Base-by-base conservation (phyloP, 352 stramenopile genomes). In the Phytophthora nicotianae region DNA sequence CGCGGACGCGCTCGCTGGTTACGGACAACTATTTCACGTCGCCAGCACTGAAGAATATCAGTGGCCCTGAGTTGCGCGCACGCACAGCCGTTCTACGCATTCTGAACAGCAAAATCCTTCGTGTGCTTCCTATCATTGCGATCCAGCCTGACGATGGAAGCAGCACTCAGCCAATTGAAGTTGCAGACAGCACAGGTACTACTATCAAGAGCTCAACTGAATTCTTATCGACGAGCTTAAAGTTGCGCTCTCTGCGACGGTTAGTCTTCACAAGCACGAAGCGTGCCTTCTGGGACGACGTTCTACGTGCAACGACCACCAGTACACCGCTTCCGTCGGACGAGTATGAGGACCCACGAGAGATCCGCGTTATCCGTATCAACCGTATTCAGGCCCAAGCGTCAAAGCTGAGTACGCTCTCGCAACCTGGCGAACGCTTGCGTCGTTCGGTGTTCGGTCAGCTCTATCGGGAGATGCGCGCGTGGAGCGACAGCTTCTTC, bases 271-370 rank as follows among this genome's bases (percentile, higher is more conserved):
- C 88, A 1, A 96, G 83, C 53, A 97, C 93, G 4, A 99, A 99
- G 59, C 79, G 79, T 21, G 78, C 79, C n/a, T 97, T 98, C 58
- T 98, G 98, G 77, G 86, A 98, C 48, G 86, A 85, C 37, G 86
- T 99, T 5, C 75, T 99, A 32, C 84, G 94, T 38, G 83, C 90
- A 33, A 99, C 97, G 14, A 98, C 97, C 23, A 98, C 96, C 3
- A 97, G 92, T 43, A 99, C 98, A 11, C 89, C 97, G 19, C 79
- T 98, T 5, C 97, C 97, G 43, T 97, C 98, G 38, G 98, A 99
- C 64, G 97, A 99, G 65, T 99, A 99, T 72, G 97, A 99, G 74
- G 83, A 98, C 24, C 97, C 98, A 14, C 90, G 97, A 26, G 97
- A 99, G 70, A 98, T 99, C 62, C 86, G 96, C 16, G 98, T 97